Evolutionary conservation across 2,329 filamentous ascomycete species (phyloP).

Genomic region (Spiromastix sp.): DNA sequence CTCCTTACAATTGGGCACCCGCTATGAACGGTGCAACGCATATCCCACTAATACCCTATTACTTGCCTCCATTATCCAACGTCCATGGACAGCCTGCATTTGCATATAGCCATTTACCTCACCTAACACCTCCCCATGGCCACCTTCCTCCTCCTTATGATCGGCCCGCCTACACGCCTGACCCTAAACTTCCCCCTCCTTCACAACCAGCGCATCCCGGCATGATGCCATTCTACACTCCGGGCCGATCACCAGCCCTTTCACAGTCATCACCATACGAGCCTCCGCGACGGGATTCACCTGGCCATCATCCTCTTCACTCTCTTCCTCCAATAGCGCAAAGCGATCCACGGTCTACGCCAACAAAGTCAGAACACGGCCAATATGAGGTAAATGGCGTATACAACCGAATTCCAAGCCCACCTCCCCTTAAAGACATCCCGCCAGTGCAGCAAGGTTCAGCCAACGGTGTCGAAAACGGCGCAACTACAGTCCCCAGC

Average conservation of each 20-base stretch:
- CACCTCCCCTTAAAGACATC: constrained; percentile 16
- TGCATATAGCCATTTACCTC: constrained; percentile 23
- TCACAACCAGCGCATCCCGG: constrained; percentile 13
- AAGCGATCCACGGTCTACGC: constrained; percentile 25
- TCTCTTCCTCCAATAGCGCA: constrained; percentile 8
- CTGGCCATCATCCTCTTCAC: not conserved
- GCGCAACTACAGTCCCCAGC: constrained; percentile 41
- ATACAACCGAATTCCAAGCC: constrained; percentile 15
- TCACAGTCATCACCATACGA: constrained; percentile 4
- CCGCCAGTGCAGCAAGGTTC: constrained; percentile 12
- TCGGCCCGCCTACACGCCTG: constrained; percentile 22
- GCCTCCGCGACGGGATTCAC: constrained; percentile 2
- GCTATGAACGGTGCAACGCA: constrained; percentile 35
- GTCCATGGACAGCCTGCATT: constrained; percentile 18
- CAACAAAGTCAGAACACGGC: constrained; percentile 21
- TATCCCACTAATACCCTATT: constrained; percentile 25
- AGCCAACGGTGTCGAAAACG: constrained; percentile 13
- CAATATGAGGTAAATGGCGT: constrained; percentile 15
- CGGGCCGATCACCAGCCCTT: constrained; percentile 18
- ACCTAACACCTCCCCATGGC: constrained; percentile 16
- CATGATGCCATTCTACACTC: constrained; percentile 19
- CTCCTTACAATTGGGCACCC: constrained; percentile 34
- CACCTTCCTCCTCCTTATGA: constrained; percentile 24
- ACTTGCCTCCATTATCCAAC: constrained; percentile 26
- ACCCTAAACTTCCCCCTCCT: constrained; percentile 18